A percentile compares a stretch with the other conserved stretches of the same genome.
Evolutionary conservation across 2,329 filamentous ascomycete species (phyloP).

Genomic region (Paraconiothyrium sp.): DNA sequence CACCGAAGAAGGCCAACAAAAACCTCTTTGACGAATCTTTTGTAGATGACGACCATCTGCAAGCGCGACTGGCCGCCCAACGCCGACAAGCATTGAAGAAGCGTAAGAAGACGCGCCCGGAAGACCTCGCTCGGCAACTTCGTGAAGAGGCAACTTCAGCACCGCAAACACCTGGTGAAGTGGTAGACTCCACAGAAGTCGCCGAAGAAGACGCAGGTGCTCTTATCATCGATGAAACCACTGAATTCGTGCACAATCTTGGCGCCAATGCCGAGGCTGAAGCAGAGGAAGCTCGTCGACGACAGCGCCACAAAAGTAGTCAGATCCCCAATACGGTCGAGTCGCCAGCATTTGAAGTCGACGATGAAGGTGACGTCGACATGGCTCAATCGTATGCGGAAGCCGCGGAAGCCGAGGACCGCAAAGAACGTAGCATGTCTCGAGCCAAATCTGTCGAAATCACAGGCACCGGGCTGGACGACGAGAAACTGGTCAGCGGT

Average conservation of each 20-base stretch:
- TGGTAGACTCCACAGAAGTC: conserved; percentile 69
- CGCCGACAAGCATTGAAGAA: conserved; percentile 87
- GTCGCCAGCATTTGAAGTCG: conserved; percentile 38
- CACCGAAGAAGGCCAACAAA: conserved; percentile 65
- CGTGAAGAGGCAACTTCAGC: conserved; percentile 67
- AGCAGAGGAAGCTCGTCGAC: conserved; percentile 58
- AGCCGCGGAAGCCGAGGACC: conserved; percentile 60
- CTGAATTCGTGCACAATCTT: conserved; percentile 90
- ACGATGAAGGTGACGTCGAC: conserved; percentile 63
- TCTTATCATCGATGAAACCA: conserved; percentile 93
- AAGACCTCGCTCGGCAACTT: conserved; percentile 86
- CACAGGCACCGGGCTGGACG: conserved; percentile 78
- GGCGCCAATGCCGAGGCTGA: conserved; percentile 57
- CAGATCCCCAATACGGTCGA: conserved; percentile 36
- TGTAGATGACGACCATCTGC: conserved; percentile 91
- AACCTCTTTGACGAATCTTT: conserved; percentile 73
- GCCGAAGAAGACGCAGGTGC: conserved; percentile 65
- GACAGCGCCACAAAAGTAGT: conserved; percentile 56
- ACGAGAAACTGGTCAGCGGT: conserved; percentile 80
- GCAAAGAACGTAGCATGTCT: conserved; percentile 52
- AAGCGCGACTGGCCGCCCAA: conserved; percentile 84
- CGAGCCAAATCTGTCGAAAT: conserved; percentile 59
- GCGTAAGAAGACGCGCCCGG: conserved; percentile 84
- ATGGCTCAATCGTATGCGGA: conserved; percentile 64
- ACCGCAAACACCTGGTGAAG: conserved; percentile 53